Evolutionary conservation across 2,329 filamentous ascomycete species (phyloP), one percentile per base, ranked within the genome.

Genomic region (Teratosphaeria viscida): DNA sequence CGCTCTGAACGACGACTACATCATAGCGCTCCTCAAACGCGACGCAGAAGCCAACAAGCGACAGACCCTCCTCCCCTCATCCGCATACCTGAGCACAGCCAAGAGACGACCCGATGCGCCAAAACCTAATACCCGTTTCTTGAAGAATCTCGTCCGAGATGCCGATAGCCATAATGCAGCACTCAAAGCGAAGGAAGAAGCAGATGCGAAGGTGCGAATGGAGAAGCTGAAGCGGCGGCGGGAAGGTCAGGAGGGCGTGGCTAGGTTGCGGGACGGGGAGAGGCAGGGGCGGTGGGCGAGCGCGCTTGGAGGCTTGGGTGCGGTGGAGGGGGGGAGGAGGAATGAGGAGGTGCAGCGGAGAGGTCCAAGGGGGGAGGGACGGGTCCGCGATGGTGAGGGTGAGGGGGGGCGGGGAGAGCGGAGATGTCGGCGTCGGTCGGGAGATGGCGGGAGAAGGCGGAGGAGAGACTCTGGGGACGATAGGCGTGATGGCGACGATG

Each of bases 161-260:
- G 95, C 90, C 8, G 88, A 95, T 67, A 87, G 76, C 58, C 92
- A 99, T 75, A 99, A 99, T 80, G 85, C 88, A 27, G 88, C 90
- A 0, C 79, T 97, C 34, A 83, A 90, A 19, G 89, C 88, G 0
- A 95, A 87, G 69, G 92, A 97, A 72, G 85, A 86, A 29, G 85
- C 88, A 55, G 92, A 97, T 65, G 85, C 90, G 0, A 81, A 81
- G 62, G 85, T 85, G 3, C 85, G 90, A 23, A 80, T 95, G 59
- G 53, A 37, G 27, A 82, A 82, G 64, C 19, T 49, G 43, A 49
- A 49, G n/a, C 43, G 43, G 43, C 16, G n/a, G 43, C 43, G 43
- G n/a, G 43, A 49, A 4, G 43, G 43, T 1, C 5, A 23, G 16
- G 43, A 49, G 1, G n/a, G 43, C 8, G 78, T 59, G 80, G 59